Base-by-base conservation (phyloP, 768 basidiomycete genomes). In the Kwoniella bestiolae region DNA sequence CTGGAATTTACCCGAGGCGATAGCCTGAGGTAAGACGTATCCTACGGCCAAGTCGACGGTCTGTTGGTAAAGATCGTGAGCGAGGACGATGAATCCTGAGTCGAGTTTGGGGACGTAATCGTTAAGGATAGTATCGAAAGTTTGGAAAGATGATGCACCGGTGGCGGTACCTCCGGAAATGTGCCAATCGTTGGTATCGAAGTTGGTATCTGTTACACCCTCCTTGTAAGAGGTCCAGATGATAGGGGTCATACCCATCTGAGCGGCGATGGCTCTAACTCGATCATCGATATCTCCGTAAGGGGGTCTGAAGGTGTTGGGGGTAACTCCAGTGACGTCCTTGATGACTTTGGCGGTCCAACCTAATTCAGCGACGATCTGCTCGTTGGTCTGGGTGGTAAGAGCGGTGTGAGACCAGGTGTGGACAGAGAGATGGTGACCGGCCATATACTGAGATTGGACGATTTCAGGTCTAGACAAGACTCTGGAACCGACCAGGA, bases 71-170 rank as follows among this genome's bases (percentile, higher is more conserved):
- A 92, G 84, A 80, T 93, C 92, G 65, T 82, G 83, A 79, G 91
- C 90, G 35, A 95, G 85, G 55, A 91, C 90, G 73, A 95, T 91
- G 84, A 95, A 95, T 11, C 93, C 93, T n/a, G 80, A 86, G 73
- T 84, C 67, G 61, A 90, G 82, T 26, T 79, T 74, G 2, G 86
- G 81, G 7, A 85, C 88, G 72, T 88, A 89, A 51, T 81, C 81
- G 56, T 82, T 82, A 51, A 92, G 82, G 82, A 94, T 92, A 67
- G 82, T 82, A 70, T 91, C 83, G 86, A 91, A 92, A 35, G 86
- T 87, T 35, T 85, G 82, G 71, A 86, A 86, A 26, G 89, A 87
- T 29, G 77, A 77, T 18, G 65, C 90, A 67, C 88, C 85, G 29
- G 83, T 78, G 3, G 87, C 87, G 6, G 83, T 83, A 29, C 91